A percentile compares a stretch with the other conserved stretches of the same genome.
Evolutionary conservation across 2,329 filamentous ascomycete genomes (phyloP).

Genomic region (Alternaria longipes): DNA sequence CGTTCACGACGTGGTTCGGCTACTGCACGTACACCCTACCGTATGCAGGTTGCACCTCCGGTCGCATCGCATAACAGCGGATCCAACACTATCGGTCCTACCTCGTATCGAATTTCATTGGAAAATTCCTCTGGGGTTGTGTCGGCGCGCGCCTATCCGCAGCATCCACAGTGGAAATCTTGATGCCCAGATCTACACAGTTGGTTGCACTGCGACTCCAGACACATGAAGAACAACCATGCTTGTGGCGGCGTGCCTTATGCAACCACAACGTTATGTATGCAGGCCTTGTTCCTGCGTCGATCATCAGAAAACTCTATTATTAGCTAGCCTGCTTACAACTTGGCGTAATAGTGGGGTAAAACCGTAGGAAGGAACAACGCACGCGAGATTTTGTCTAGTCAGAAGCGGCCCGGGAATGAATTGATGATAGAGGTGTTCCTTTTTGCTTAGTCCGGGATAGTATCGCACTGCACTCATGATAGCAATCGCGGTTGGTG

Average conservation of each 20-base stretch:
- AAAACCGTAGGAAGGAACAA: background rate
- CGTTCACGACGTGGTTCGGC: constrained; percentile 1
- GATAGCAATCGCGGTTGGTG: background rate
- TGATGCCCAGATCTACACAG: background rate
- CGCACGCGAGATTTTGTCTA: background rate
- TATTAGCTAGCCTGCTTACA: constrained; percentile 8
- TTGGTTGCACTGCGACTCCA: background rate
- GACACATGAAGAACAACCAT: background rate
- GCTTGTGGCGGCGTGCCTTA: background rate
- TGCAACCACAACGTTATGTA: background rate
- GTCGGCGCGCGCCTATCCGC: background rate
- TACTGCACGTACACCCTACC: background rate
- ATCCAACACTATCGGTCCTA: constrained; percentile 7
- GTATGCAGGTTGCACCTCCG: constrained; percentile 2
- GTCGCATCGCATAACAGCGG: background rate
- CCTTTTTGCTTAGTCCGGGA: background rate
- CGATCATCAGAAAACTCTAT: constrained; percentile 2
- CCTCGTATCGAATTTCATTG: constrained; percentile 9
- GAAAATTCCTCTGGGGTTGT: background rate
- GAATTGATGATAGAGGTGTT: background rate
- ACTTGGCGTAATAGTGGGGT: constrained; percentile 8
- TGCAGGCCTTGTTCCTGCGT: constrained; percentile 4
- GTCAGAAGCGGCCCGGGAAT: background rate
- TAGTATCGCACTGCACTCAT: background rate
- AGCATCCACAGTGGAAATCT: background rate